These are phyloP conservation scores for Monosporozyma unispora DNA, from an alignment of 805 yeast genomes.

Conservation along the genomic window DNA sequence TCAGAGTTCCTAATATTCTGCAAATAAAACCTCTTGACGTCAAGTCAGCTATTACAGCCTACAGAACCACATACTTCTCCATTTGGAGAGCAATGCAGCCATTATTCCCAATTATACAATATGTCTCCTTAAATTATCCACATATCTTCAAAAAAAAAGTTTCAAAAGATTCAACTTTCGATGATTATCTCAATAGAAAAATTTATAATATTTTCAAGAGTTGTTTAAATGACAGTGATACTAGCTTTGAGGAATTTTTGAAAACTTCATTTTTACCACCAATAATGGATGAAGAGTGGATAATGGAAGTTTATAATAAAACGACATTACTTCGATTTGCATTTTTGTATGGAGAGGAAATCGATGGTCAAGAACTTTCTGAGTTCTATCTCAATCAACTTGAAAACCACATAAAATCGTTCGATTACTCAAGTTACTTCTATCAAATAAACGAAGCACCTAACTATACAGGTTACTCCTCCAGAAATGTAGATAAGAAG, in stretches of 20 bases:
- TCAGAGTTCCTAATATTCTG: background rate
- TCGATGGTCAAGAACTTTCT: background rate
- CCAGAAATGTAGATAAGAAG: too few species aligned
- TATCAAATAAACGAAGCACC: background rate
- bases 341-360: background rate
- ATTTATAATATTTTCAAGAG: background rate
- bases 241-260: background rate
- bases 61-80: slow-evolving; percentile 1
- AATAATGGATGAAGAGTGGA: background rate
- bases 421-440: background rate
- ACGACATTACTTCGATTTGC: background rate
- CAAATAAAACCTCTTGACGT: background rate
- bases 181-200: slow-evolving; percentile 4
- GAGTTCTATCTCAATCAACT: background rate
- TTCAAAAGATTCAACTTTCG: slow-evolving; percentile 2
- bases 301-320: background rate
- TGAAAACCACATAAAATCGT: background rate
- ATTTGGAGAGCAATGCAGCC: background rate
- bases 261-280: background rate
- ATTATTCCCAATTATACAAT: slow-evolving; percentile 8
- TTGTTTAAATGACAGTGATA: background rate
- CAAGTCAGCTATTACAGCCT: background rate
- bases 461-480: too few species aligned
- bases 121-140: slow-evolving; percentile 9
- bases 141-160: slow-evolving; percentile 4